A percentile compares a stretch with the other conserved stretches of the same genome.
These are phyloP conservation scores for Xerophyta viscosa DNA, from an alignment of 106 monocot species.

Conservation along the genomic window DNA sequence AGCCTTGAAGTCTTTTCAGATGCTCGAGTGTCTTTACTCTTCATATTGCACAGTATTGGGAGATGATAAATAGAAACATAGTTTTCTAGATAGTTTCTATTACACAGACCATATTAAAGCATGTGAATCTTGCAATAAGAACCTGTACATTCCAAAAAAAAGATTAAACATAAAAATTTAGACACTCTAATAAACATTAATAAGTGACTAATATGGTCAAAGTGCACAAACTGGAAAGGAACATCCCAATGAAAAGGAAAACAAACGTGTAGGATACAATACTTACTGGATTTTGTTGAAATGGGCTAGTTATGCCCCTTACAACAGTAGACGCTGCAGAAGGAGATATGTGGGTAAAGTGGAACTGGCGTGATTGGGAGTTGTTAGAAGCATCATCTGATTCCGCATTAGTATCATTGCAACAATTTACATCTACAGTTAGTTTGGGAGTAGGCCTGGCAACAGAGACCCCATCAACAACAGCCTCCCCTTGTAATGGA, in stretches of 20 bases:
- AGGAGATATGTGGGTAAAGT: conserved; percentile 34
- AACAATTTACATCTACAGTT: conserved; percentile 62
- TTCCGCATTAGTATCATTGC: conserved; percentile 48
- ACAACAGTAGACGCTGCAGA: conserved; percentile 44
- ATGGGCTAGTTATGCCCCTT: conserved; percentile 21
- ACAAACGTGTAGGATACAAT: background rate
- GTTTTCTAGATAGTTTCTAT: too few species aligned
- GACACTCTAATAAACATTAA: too few species aligned
- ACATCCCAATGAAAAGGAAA: conserved; percentile 1
- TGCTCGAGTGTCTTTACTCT: too few species aligned
- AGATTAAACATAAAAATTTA: too few species aligned
- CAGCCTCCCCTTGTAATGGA: conserved; percentile 33
- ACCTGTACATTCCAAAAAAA: too few species aligned
- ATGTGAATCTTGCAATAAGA: too few species aligned
- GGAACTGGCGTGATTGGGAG: conserved; percentile 30
- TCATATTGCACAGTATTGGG: too few species aligned
- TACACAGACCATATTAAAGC: too few species aligned
- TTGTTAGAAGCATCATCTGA: conserved; percentile 45
- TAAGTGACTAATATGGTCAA: too few species aligned
- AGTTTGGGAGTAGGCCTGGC: conserved; percentile 34
- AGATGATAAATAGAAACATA: too few species aligned
- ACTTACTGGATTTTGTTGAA: conserved; percentile 51
- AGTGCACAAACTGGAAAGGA: too few species aligned
- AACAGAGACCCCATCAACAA: conserved; percentile 29
- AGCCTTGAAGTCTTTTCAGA: too few species aligned